Conservation (phyloP, 331 rosid species). For the Phaseolus coccineus region DNA sequence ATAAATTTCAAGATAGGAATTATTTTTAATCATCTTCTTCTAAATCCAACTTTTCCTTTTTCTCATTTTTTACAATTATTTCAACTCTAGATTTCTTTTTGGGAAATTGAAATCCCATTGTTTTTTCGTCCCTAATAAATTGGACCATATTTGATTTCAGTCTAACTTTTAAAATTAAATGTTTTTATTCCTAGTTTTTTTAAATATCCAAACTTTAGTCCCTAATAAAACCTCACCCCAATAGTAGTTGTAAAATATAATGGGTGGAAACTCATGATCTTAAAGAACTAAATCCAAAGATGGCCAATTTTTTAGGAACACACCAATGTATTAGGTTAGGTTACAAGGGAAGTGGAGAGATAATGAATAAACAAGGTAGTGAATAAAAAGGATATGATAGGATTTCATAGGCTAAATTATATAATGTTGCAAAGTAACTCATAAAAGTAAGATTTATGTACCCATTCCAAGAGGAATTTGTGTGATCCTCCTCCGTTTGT, state of each 20-base stretch:
- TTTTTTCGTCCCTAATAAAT: neutral
- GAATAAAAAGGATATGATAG: neutral
- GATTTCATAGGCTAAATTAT: neutral
- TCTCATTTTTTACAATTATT: too few relatives aligned
- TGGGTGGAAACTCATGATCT: neutral
- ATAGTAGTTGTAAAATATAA: neutral
- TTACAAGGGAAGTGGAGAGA: neutral
- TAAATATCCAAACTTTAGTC: neutral
- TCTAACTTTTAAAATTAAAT: neutral
- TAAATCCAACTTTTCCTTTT: too few relatives aligned
- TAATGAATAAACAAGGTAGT: neutral
- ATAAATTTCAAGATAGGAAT: too few relatives aligned
- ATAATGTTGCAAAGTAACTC: conserved; percentile 13
- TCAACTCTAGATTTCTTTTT: too few relatives aligned
- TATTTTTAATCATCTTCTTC: too few relatives aligned
- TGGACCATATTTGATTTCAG: neutral
- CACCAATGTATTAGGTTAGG: neutral
- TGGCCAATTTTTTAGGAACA: neutral
- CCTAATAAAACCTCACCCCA: too few relatives aligned
- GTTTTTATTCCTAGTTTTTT: neutral
- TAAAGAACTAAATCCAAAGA: neutral
- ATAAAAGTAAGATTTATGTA: conserved; percentile 39
- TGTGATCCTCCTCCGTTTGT: conserved; percentile 61
- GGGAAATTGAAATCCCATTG: too few relatives aligned
- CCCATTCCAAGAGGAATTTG: conserved; percentile 83